Base-by-base conservation (phyloP, 2,329 filamentous ascomycete genomes). In the Talaromyces sp. region DNA sequence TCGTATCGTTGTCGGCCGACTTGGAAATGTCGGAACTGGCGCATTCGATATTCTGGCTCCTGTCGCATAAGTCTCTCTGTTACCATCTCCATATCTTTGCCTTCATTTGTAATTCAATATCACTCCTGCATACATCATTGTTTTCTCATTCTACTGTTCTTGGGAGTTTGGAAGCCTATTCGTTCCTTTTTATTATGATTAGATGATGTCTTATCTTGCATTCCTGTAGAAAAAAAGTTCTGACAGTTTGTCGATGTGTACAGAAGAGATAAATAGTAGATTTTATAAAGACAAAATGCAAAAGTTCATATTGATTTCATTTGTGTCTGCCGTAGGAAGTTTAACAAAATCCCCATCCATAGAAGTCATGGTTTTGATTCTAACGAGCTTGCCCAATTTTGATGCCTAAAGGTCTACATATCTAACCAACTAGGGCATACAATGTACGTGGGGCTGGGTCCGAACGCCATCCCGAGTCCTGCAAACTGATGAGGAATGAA, bases 1-100 rank as follows among this genome's bases (percentile, higher is more conserved):
- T 62, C 84, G 93, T 60, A 89, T 99, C 67, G 92, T 97, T 51
- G 86, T 94, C 70, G 94, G 95, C 15, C 84, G 85, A 68, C 79
- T 94, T 60, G 88, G 90, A 51, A 88, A 84, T 64, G 85, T 95
- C 60, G 94, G 94, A 52, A 99, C 94, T 1, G 94, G 94, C 39
- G 84, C 88, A 19, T 97, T 97, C 74, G 92, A 97, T 76, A 87
- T 99, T 43, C 79, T 97, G 69, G 77, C 80, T 68, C 76, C 77
- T 63, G 74, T 78, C 63, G 74, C 70, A 66, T 77, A 73, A 60
- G 37, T 51, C 57, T 63, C 53, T 28, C 3, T 28, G 4, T 28
- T 28, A 28, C 25, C 25, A 28, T 57, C n/a, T 28, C 21, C 17
- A 40, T 21, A 7, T 40, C n/a, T 21, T 40, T 40, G 3, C 17